Evolutionary conservation across 495 filamentous ascomycete genomes (phyloP).

Genomic region (Trichoderma erinaceum): DNA sequence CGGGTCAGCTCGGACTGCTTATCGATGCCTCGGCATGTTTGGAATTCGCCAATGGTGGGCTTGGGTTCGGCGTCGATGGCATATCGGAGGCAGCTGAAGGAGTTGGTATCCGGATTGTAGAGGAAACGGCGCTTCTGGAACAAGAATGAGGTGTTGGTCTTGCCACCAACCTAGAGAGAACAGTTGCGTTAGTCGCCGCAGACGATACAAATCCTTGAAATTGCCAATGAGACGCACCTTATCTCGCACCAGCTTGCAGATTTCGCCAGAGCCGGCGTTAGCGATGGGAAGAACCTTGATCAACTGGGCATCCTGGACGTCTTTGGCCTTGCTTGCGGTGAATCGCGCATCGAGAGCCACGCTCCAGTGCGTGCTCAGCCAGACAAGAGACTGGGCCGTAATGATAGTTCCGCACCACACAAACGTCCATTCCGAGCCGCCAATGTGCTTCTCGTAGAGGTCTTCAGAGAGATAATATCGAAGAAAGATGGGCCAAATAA

Average conservation of each 20-base stretch:
- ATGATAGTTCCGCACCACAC: constrained; percentile 84
- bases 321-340: constrained; percentile 65
- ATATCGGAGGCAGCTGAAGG: constrained; percentile 78
- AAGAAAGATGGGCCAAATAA: constrained; percentile 88
- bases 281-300: constrained; percentile 91
- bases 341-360: constrained; percentile 78
- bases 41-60: constrained; percentile 68
- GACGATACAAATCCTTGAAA: background rate
- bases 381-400: constrained; percentile 79
- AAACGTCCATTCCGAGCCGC: constrained; percentile 91
- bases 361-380: constrained; percentile 97
- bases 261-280: constrained; percentile 86
- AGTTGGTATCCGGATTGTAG: constrained; percentile 59
- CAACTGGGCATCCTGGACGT: constrained; percentile 68
- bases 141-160: constrained; percentile 76
- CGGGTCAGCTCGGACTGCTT: constrained; percentile 65
- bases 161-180: constrained; percentile 51
- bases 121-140: constrained; percentile 98
- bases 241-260: constrained; percentile 72
- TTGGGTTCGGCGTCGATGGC: constrained; percentile 78
- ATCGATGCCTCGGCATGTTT: constrained; percentile 66
- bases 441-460: constrained; percentile 82
- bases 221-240: constrained; percentile 43
- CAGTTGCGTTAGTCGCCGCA: constrained; percentile 15
- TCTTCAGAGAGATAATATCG: constrained; percentile 75